Percentiles rank a stretch among this genome's conserved stretches.
phyloP scores from a whole-genome alignment of 2,329 filamentous ascomycete species.

The Cladosporium austrohemisphaericum region DNA sequence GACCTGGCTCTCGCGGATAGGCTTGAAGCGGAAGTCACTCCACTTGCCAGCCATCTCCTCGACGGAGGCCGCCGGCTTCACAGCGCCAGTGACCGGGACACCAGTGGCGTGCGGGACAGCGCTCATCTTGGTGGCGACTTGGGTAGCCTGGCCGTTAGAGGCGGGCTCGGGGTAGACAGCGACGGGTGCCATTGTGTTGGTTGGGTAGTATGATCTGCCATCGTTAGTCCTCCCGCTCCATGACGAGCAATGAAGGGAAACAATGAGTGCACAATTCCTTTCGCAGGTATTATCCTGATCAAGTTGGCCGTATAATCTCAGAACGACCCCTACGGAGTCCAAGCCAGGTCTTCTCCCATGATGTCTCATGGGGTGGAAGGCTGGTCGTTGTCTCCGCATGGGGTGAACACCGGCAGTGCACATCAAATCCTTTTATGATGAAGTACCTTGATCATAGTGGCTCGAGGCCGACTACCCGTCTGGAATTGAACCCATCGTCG shows the following conservation, averaged over 20 bases:
- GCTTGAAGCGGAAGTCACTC: constrained; percentile 76
- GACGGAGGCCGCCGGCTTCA: constrained; percentile 51
- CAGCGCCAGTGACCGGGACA: constrained; percentile 36
- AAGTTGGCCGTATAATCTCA: constrained; percentile 97
- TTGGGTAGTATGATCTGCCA: constrained; percentile 38
- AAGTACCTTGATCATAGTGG: constrained; percentile 16
- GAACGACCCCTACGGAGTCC: constrained; percentile 37
- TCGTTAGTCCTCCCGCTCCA: constrained; percentile 34
- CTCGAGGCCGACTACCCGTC: constrained; percentile 7
- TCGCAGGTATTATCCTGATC: constrained; percentile 99
- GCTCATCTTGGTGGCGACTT: constrained; percentile 48
- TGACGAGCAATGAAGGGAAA: constrained; percentile 36
- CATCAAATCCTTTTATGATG: constrained; percentile 12
- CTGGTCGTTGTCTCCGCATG: constrained; percentile 9
- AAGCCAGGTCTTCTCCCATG: constrained; percentile 22
- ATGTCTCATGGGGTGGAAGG: constrained; percentile 8
- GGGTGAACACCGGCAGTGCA: constrained; percentile 16
- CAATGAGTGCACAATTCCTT: constrained; percentile 79
- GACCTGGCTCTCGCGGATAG: constrained; percentile 88
- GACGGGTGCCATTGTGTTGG: constrained; percentile 71
- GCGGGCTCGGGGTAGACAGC: constrained; percentile 55
- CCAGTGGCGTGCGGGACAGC: constrained; percentile 36
- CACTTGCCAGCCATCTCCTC: constrained; percentile 70
- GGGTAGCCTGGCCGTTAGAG: constrained; percentile 36
- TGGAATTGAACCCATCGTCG: constrained; percentile 16